Percentiles rank a stretch among this genome's conserved stretches.
phyloP scores from a whole-genome alignment of 371 early-diverging fungal species.

The Batkoa obscura region DNA sequence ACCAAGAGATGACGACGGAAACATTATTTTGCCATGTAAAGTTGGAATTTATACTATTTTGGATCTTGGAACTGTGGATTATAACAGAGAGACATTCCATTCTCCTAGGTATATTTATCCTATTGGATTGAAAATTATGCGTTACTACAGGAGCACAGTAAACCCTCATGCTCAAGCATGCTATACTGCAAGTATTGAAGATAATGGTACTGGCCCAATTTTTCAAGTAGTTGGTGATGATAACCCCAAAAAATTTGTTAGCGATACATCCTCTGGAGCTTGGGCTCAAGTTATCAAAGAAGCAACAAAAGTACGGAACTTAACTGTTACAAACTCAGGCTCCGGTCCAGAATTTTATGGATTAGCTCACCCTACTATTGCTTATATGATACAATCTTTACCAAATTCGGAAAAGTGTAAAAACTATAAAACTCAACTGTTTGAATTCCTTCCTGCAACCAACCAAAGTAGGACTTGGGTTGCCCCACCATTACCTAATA shows the following conservation, averaged over 20 bases:
- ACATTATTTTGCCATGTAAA: conserved; percentile 54
- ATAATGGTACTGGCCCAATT: not conserved
- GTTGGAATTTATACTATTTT: conserved; percentile 64
- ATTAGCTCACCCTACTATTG: conserved; percentile 68
- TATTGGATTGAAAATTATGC: conserved; percentile 56
- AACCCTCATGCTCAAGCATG: not conserved
- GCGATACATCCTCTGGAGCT: conserved; percentile 69
- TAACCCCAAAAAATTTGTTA: conserved; percentile 10
- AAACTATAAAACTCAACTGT: conserved; percentile 46
- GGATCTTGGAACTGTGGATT: conserved; percentile 51
- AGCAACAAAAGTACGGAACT: conserved; percentile 52
- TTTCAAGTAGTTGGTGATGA: not conserved
- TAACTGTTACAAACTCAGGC: conserved; percentile 59
- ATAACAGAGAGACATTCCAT: conserved; percentile 65
- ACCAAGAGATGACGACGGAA: conserved; percentile 35
- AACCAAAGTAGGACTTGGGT: not conserved
- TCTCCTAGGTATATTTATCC: conserved; percentile 84
- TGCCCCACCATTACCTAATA: not conserved
- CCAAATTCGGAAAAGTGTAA: conserved; percentile 47
- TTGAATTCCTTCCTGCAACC: conserved; percentile 17
- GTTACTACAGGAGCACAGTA: conserved; percentile 15
- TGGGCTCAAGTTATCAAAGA: conserved; percentile 71
- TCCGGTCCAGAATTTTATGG: conserved; percentile 87
- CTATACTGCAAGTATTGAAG: not conserved
- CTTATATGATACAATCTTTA: conserved; percentile 77